These are phyloP conservation scores for Metrosideros polymorpha DNA, from an alignment of 441 rosid genomes.

Conservation along the genomic window DNA sequence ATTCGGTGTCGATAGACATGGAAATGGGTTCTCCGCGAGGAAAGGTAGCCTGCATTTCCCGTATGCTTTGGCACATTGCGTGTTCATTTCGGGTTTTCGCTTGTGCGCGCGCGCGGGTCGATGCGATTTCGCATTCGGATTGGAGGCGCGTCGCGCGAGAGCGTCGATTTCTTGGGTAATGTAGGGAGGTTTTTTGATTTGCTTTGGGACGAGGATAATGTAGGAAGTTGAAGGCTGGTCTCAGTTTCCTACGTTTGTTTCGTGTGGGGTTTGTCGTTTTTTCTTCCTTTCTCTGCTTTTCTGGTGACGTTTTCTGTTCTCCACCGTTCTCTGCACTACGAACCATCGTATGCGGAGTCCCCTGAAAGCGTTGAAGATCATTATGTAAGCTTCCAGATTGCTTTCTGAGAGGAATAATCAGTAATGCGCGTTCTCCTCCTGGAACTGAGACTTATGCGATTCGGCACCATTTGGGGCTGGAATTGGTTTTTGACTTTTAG, in stretches of 20 bases:
- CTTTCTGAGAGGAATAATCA: neutral
- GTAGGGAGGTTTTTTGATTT: neutral
- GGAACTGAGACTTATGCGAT: neutral
- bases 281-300: neutral
- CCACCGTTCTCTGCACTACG: neutral
- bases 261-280: neutral
- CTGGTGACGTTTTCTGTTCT: neutral
- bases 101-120: neutral
- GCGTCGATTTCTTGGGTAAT: neutral
- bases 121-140: neutral
- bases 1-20: slow-evolving; percentile 19
- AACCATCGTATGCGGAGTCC: neutral
- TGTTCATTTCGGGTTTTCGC: neutral
- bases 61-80: neutral
- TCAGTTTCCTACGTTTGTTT: neutral
- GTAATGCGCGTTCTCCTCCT: neutral
- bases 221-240: neutral
- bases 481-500: neutral
- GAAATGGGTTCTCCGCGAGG: slow-evolving; percentile 9
- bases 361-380: neutral
- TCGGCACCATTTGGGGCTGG: neutral
- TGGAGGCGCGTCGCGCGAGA: neutral
- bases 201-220: neutral
- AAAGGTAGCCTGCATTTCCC: slow-evolving; percentile 14
- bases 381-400: neutral